Evolutionary conservation across 352 stramenopile genomes (phyloP), one percentile per base, ranked within the genome.

Genomic region (Blastocystis sp.): DNA sequence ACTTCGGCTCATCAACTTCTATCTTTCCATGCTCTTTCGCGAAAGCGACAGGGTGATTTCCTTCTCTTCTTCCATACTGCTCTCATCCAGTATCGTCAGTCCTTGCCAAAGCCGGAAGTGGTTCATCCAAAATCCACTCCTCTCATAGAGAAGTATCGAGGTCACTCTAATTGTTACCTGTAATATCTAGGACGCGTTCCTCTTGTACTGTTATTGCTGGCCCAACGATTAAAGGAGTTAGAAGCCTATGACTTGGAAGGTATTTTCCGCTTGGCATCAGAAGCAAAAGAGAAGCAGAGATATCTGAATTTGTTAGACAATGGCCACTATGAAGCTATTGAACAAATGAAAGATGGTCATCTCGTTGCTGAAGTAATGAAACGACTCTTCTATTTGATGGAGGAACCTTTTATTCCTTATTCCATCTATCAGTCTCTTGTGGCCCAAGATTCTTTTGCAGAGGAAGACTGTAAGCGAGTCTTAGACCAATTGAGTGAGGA

Each of bases 381-480:
- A 42, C 71, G 71, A 1, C 43, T 81, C n/a, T 81, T 81, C 27
- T 81, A 51, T 27, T 12, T 37, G 16, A 81, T 81, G 71, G 49
- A 65, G 32, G 71, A 81, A 42, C 71, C 71, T 5, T 43, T 81
- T n/a, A 39, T 81, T 46, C 71, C 71, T 16, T 81, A 63, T n/a
- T 52, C 24, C 12, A 12, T 81, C 43, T 81, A 81, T 52, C 29
- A 81, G 16, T 6, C 42, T 12, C 19, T 61, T 16, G 51, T 81
- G 43, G 6, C n/a, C 0, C 42, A 49, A 35, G 19, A 14, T 3
- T 24, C 19, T 19, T 43, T 27, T 19, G n/a, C 49, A 24, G 24
- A 49, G 29, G n/a, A 63, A 35, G 11, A 37, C 9, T 81, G 71
- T 52, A 4, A 19, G 46, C n/a, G 43, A 56, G 32, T 81, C 3